Evolutionary conservation across 768 basidiomycete genomes (phyloP), one percentile per base, ranked within the genome.

Genomic region (Trametes villosa): DNA sequence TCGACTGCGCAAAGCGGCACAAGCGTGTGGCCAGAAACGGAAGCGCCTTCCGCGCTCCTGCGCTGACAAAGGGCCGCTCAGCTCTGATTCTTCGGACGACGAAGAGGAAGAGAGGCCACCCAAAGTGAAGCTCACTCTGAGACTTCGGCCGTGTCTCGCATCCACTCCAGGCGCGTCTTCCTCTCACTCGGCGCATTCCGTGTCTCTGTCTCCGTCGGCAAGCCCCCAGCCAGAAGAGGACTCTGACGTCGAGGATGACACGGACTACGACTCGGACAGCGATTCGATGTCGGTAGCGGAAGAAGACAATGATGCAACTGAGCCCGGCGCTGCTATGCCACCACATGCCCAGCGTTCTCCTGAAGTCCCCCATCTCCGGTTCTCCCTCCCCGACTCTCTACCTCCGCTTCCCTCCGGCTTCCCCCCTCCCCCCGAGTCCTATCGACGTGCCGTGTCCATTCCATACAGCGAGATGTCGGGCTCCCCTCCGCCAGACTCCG

Each of bases 401-500:
- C 70, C 71, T 67, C 70, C 72, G 41, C 55, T 63, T 2, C 31
- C 59, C 55, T 20, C 68, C 69, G 48, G 69, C 67, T 18, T 64
- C 65, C 67, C 55, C 38, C 22, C 36, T 5, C 51, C 46, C 6
- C 15, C n/a, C 8, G 36, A 27, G 1, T 11, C 30, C 7, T 61
- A 66, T 77, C 81, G 80, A 58, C 86, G 86, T 38, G 86, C 86
- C 1, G 82, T 86, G 8, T 87, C 87, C 9, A 73, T 86, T 17
- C 75, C 85, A 2, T 78, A 76, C 69, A 86, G 83, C 41, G 71
- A 78, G 45, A 83, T 84, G 13, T 88, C 67, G 6, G 66, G 58
- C 15, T 71, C 89, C 0, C 87, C 85, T 1, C 89, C 89, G 13
- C 89, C 89, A 4, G 88, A 91, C 65, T 89, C 86, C 4, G 85